A percentile compares a stretch with the other conserved stretches of the same genome.
These are phyloP conservation scores for Candida sojae DNA, from an alignment of 1,139 yeast species.

Conservation along the genomic window DNA sequence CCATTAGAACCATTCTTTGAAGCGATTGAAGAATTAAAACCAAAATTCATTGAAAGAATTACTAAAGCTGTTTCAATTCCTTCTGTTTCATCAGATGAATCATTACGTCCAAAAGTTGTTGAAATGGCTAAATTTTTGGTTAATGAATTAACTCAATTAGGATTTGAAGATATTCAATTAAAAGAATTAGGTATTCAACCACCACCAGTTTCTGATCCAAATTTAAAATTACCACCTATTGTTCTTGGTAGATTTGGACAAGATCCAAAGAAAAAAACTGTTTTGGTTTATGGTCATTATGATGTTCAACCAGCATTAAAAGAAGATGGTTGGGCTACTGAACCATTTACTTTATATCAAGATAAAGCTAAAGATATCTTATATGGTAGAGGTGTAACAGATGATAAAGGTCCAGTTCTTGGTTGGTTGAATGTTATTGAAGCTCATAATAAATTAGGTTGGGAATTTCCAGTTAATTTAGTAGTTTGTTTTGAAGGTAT, in stretches of 20 bases:
- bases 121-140: constrained; percentile 84
- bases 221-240: constrained; percentile 84
- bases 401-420: constrained; percentile 96
- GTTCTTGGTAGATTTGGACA: constrained; percentile 84
- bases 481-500: constrained; percentile 96
- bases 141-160: constrained; percentile 65
- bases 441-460: constrained; percentile 82
- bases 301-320: constrained; percentile 95
- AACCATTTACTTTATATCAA: constrained; percentile 74
- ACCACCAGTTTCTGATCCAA: constrained; percentile 69
- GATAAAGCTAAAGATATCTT: constrained; percentile 63
- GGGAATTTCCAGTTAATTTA: constrained; percentile 92
- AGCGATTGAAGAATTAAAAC: constrained; percentile 70
- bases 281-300: constrained; percentile 92
- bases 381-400: constrained; percentile 94
- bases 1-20: constrained; percentile 51
- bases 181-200: constrained; percentile 88
- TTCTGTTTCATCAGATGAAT: constrained; percentile 90
- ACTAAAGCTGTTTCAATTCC: constrained; percentile 87
- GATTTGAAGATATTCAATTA: constrained; percentile 79
- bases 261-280: constrained; percentile 80
- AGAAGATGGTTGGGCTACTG: constrained; percentile 95
- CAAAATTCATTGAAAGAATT: constrained; percentile 67
- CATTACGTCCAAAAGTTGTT: constrained; percentile 81
- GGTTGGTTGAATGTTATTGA: constrained; percentile 95